phyloP scores from a whole-genome alignment of 2,329 filamentous ascomycete genomes.

The Ophiocordyceps camponoti-floridani region DNA sequence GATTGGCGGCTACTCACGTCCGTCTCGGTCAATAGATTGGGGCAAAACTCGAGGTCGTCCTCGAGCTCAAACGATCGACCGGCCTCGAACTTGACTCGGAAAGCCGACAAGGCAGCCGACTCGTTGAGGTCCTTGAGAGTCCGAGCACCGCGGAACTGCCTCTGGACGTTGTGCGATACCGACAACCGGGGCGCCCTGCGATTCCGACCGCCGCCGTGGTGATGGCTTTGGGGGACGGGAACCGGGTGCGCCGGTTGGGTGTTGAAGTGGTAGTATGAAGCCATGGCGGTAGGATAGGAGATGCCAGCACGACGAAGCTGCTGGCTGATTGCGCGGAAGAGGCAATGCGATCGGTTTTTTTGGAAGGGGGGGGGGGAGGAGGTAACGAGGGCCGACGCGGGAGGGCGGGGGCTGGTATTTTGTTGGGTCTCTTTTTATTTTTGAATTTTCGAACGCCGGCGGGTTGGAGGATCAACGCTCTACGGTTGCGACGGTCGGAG shows the following conservation, averaged over 20 bases:
- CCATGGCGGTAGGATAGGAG: slow-evolving; percentile 24
- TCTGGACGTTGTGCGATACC: slow-evolving; percentile 65
- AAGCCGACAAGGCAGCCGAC: slow-evolving; percentile 55
- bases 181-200: slow-evolving; percentile 68
- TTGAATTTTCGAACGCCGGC: neutral
- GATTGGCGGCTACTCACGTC: slow-evolving; percentile 47
- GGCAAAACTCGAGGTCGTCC: slow-evolving; percentile 92
- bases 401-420: neutral
- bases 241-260: slow-evolving; percentile 39
- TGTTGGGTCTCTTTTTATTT: too few relatives aligned
- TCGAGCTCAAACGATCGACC: slow-evolving; percentile 89
- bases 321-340: neutral
- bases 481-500: neutral
- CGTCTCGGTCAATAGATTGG: slow-evolving; percentile 76
- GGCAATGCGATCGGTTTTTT: slow-evolving; percentile 1
- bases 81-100: slow-evolving; percentile 78
- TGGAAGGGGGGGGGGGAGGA: neutral
- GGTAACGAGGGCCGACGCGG: neutral
- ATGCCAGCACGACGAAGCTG: slow-evolving; percentile 2
- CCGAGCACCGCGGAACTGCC: slow-evolving; percentile 71
- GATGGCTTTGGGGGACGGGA: slow-evolving; percentile 55
- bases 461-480: neutral
- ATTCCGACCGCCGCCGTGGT: slow-evolving; percentile 53
- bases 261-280: slow-evolving; percentile 46
- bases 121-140: slow-evolving; percentile 77